A percentile compares a stretch with the other conserved stretches of the same genome.
phyloP scores from a whole-genome alignment of 176 grass and related monocot species.

The Stipa capillata region DNA sequence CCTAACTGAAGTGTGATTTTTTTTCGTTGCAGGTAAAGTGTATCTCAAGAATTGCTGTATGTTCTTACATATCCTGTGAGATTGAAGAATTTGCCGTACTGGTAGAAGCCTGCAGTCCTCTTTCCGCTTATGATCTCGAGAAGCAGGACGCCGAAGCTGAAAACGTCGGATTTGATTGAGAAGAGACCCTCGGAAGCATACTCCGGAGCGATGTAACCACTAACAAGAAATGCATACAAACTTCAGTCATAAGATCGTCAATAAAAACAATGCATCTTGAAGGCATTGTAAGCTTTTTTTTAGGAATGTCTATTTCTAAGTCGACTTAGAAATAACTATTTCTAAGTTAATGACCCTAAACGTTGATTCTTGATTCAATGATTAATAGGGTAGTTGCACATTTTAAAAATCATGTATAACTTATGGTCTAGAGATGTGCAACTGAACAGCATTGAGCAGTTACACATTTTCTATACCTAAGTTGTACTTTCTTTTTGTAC shows the following conservation, averaged over 20 bases:
- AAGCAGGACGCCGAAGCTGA: conserved; percentile 46
- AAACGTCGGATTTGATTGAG: conserved; percentile 49
- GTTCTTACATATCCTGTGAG: conserved; percentile 49
- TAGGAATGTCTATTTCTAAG: too few species aligned
- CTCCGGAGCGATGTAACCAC: conserved; percentile 57
- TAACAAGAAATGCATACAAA: not conserved
- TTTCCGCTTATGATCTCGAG: conserved; percentile 57
- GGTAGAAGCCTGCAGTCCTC: conserved; percentile 44
- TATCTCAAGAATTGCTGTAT: too few species aligned
- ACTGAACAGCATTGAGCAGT: too few species aligned
- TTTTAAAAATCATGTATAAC: too few species aligned
- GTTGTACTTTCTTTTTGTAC: too few species aligned
- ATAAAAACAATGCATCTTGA: not conserved
- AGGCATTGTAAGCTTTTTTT: too few species aligned
- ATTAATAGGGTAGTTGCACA: too few species aligned
- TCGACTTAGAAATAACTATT: too few species aligned
- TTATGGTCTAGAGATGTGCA: too few species aligned
- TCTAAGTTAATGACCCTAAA: too few species aligned
- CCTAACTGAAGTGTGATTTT: not conserved
- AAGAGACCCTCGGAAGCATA: conserved; percentile 58
- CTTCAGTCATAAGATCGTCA: not conserved
- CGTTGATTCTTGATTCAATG: too few species aligned
- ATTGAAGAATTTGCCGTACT: conserved; percentile 36
- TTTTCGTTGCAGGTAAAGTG: not conserved
- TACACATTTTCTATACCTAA: too few species aligned